Percentiles rank a stretch among this genome's conserved stretches.
Evolutionary conservation across 192 early-diverging fungal species (phyloP).

Genomic region (Linnemannia zychae): DNA sequence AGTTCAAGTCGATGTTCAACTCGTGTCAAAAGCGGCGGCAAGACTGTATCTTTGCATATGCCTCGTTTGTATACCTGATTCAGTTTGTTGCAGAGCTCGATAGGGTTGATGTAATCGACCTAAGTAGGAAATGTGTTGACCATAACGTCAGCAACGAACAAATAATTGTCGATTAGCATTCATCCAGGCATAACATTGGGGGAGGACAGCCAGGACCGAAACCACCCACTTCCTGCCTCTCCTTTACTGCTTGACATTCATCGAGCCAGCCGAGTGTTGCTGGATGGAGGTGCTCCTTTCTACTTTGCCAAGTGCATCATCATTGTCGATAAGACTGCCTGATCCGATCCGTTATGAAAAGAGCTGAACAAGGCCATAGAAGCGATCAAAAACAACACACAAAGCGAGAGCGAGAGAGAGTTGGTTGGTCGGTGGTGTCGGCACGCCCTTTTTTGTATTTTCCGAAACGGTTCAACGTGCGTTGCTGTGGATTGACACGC

Average conservation of each 20-base stretch:
- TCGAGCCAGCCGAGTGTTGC: background rate
- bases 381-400: background rate
- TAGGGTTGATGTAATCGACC: slow-evolving; percentile 99
- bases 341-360: background rate
- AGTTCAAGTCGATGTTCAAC: background rate
- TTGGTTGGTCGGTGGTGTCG: background rate
- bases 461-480: background rate
- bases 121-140: slow-evolving; percentile 58
- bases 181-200: background rate
- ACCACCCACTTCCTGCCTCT: background rate
- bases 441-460: background rate
- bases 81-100: slow-evolving; percentile 96
- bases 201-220: too few relatives aligned
- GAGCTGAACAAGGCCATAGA: background rate
- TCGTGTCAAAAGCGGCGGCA: background rate
- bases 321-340: background rate
- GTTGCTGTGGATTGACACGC: background rate
- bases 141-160: slow-evolving; percentile 52
- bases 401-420: background rate
- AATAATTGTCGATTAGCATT: background rate
- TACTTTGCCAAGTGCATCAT: background rate
- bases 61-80: slow-evolving; percentile 79
- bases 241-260: background rate
- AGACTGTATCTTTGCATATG: background rate
- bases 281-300: background rate